Base-by-base conservation (phyloP, 305 asterid species). In the Nicotiana rustica region DNA sequence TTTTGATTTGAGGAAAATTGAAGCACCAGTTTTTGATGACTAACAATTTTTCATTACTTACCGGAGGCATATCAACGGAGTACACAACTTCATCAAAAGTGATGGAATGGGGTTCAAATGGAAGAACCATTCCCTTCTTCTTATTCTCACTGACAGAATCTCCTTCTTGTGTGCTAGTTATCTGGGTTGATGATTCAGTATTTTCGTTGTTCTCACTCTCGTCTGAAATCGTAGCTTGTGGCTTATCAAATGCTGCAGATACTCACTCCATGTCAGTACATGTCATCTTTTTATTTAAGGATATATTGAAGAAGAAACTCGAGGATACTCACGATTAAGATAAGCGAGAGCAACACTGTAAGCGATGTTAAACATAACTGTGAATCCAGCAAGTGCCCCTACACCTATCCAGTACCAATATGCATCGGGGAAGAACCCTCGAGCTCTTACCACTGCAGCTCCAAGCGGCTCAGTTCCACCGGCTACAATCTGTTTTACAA, bases 1-100 rank as follows among this genome's bases (percentile, higher is more conserved):
- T 44, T 44, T 38, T 18, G 19, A 17, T 60, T 25, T 41, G 10
- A 2, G 1, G 6, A 47, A 49, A 49, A 19, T 13, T 60, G 55
- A 2, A 56, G 35, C 21, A 61, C 29, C 8, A 31, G 17, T 14
- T 33, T 18, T 9, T 13, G 13, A 29, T 44, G 21, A 44, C 29
- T 49, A 61, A 3, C 9, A 67, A 44, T 33, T 73, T 35, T 81
- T 62, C 0, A 6, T 10, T 60, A 36, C 21, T 78, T 56, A 85
- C 89, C 80, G 56, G 83, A 73, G 89, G 89, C 89, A 87, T 87
- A 83, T 87, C 88, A 18, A 87, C 89, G 0, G 89, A 87, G 81
- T 87, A 87, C 10, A 52, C 79, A 8, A 87, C 67, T 3, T 87
- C 83, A 31, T 87, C 82, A 59, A 87, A 87, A n/a, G 89, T 85